Base-by-base conservation (phyloP, 169 alveolate species). In the Eimeria nieschulzi region DNA sequence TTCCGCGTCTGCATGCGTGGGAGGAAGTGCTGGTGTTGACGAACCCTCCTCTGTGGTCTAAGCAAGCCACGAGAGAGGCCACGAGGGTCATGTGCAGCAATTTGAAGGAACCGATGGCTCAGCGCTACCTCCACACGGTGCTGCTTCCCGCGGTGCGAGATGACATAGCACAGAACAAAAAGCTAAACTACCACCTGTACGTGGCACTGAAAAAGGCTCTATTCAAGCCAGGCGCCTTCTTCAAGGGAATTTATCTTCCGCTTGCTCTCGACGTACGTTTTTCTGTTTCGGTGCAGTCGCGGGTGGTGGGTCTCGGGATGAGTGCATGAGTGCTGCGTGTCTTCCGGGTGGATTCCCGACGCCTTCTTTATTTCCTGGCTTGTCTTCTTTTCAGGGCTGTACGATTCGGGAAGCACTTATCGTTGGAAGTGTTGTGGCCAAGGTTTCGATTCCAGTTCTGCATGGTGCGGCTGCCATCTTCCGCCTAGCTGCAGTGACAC, bases 181-280 rank as follows among this genome's bases (percentile, higher is more conserved):
- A 97, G 87, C 95, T 98, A 26, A 97, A 97, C 93, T 95, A 95
- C 91, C 99, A 97, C 91, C 96, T 96, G 85, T 98, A 97, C 90
- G 95, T 95, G 92, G 98, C 98, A 9, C 95, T 98, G 59, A 97
- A 97, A 94, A 92, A 92, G 91, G 91, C 95, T 9, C 87, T 97
- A 63, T 98, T 97, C 95, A 98, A 98, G 90, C 99, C 99, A 63
- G 96, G 97, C 10, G 99, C 99, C 33, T 98, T 98, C 96, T 96
- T 98, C 94, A 98, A 97, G 94, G 99, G 99, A 51, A 97, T 98
- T 21, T 91, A 97, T 68, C 95, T 98, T 23, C 99, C 99, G 17
- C 94, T 98, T 19, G 96, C 92, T 1, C 75, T 71, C 5, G 92
- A 92, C 56, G 92, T 79, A 90, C 17, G 93, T 5, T 33, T 56